Conservation (phyloP, 441 rosid genomes). For the Pelargonium citronellum region DNA sequence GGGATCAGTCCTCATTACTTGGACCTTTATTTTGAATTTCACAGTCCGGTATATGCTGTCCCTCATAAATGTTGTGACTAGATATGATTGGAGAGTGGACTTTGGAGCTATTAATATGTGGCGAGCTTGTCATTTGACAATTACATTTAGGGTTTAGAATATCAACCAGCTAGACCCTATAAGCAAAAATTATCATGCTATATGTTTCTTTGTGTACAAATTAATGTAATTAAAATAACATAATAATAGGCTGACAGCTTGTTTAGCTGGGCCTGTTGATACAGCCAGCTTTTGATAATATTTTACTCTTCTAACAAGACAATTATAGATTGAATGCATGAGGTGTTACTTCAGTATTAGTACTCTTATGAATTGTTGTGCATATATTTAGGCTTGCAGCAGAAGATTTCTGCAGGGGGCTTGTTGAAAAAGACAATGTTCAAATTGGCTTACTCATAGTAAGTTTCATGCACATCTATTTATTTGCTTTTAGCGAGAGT, state of each 20-base stretch:
- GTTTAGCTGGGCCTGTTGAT: neutral
- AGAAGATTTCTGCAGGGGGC: constrained; percentile 67
- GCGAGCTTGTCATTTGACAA: neutral
- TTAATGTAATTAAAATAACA: neutral
- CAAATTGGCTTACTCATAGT: constrained; percentile 67
- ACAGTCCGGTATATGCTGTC: neutral
- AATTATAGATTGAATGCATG: neutral
- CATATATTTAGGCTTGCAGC: constrained; percentile 54
- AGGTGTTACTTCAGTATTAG: neutral
- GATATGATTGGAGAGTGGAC: neutral
- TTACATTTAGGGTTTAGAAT: neutral
- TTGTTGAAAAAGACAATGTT: constrained; percentile 51
- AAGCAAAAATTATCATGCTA: neutral
- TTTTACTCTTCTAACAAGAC: constrained; percentile 1
- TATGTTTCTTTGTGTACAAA: constrained; percentile 1
- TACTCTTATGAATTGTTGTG: constrained; percentile 11
- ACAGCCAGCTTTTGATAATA: neutral
- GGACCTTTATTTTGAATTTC: neutral
- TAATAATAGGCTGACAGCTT: neutral
- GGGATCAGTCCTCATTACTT: neutral
- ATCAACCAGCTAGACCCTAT: neutral
- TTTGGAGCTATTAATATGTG: neutral
- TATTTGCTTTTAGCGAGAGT: constrained; percentile 8
- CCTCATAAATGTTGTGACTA: neutral
- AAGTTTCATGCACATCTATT: constrained; percentile 32